These are phyloP conservation scores for Dactylonectria macrodidyma DNA, from an alignment of 2,329 filamentous ascomycete genomes.

Conservation along the genomic window DNA sequence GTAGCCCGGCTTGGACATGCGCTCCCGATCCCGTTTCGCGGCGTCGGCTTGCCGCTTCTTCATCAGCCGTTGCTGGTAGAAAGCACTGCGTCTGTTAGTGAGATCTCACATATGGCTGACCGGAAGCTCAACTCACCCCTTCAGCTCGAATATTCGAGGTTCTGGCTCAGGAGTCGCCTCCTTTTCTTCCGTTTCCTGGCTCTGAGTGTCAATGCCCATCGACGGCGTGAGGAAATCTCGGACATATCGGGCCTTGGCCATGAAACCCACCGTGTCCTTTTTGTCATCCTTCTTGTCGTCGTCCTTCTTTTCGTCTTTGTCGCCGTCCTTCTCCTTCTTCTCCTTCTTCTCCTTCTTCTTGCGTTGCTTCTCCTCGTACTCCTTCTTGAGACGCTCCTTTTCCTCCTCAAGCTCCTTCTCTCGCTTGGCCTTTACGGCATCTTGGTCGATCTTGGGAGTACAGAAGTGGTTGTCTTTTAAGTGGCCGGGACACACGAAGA, in stretches of 20 bases:
- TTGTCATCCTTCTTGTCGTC: slow-evolving; percentile 48
- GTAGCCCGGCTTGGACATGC: slow-evolving; percentile 81
- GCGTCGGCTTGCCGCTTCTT: slow-evolving; percentile 69
- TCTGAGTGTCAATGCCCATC: not conserved
- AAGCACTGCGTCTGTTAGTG: slow-evolving; percentile 68
- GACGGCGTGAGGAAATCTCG: not conserved
- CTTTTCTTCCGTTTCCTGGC: slow-evolving; percentile 41
- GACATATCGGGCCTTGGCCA: not conserved
- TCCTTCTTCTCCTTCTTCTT: slow-evolving; percentile 78
- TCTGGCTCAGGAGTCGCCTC: slow-evolving; percentile 63
- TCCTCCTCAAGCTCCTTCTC: slow-evolving; percentile 77
- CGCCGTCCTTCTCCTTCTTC: slow-evolving; percentile 74
- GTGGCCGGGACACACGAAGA: slow-evolving; percentile 90
- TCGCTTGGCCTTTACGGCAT: slow-evolving; percentile 71
- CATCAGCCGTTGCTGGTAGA: slow-evolving; percentile 88
- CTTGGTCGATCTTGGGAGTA: slow-evolving; percentile 79
- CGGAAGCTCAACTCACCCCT: slow-evolving; percentile 70
- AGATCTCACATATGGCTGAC: too few species aligned
- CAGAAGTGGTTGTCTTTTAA: slow-evolving; percentile 89
- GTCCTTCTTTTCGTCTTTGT: slow-evolving; percentile 61
- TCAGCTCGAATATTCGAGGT: slow-evolving; percentile 86
- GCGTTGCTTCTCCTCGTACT: slow-evolving; percentile 81
- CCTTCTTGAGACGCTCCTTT: slow-evolving; percentile 77
- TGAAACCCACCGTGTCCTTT: slow-evolving; percentile 43
- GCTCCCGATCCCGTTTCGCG: slow-evolving; percentile 85